A percentile compares a stretch with the other conserved stretches of the same genome.
phyloP scores from a whole-genome alignment of 257 asterid species.

The Plantago elongata region DNA sequence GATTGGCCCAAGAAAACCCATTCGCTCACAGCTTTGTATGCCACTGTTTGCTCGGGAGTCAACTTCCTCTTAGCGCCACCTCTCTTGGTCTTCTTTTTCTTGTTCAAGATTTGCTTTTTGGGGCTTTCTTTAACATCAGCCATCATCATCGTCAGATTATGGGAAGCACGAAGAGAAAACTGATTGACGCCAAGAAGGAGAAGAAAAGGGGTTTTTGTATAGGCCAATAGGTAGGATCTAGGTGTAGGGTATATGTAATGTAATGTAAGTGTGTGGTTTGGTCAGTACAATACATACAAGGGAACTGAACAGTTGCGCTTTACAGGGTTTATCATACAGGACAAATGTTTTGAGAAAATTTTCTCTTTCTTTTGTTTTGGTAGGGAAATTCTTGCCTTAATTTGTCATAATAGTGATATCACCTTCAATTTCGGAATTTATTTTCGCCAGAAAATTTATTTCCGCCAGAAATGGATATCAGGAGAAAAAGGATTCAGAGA shows the following conservation, averaged over 20 bases:
- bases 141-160: conserved; percentile 28
- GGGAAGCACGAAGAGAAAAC: neutral
- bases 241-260: conserved; percentile 18
- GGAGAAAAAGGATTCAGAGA: too few species aligned
- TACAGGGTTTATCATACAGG: conserved; percentile 23
- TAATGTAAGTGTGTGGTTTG: neutral
- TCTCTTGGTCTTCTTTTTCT: conserved; percentile 86
- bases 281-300: conserved; percentile 12
- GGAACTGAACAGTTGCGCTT: conserved; percentile 30
- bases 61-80: conserved; percentile 87
- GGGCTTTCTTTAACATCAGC: conserved; percentile 47
- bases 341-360: conserved; percentile 8
- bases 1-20: conserved; percentile 79
- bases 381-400: too few species aligned
- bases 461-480: too few species aligned
- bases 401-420: too few species aligned
- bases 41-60: conserved; percentile 78
- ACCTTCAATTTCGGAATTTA: too few species aligned
- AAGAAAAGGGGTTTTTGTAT: neutral
- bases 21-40: conserved; percentile 73
- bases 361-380: conserved; percentile 13
- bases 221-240: conserved; percentile 29
- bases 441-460: too few species aligned
- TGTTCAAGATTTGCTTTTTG: conserved; percentile 31
- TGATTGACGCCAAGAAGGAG: conserved; percentile 10